Conservation (phyloP, 768 basidiomycete genomes). For the Mycena vulgaris region DNA sequence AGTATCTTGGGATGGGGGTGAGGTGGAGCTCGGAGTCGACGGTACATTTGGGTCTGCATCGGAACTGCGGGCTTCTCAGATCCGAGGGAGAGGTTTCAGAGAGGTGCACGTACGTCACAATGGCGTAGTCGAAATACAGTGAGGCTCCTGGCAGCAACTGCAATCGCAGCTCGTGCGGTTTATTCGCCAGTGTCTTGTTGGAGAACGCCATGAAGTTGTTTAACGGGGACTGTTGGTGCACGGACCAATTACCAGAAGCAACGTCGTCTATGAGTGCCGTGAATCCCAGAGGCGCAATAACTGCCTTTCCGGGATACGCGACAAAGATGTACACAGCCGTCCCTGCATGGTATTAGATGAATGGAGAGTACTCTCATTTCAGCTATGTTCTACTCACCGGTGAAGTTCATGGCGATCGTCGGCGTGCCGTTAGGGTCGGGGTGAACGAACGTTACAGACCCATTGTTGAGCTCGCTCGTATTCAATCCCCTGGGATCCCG, state of each 20-base stretch:
- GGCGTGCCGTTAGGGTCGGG: background rate
- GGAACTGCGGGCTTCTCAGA: background rate
- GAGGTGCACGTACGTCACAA: background rate
- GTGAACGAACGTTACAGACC: background rate
- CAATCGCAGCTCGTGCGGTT: background rate
- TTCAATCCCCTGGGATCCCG: background rate
- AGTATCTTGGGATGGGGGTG: too few species aligned
- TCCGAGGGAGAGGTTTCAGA: background rate
- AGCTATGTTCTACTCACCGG: too few species aligned
- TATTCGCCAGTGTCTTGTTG: background rate
- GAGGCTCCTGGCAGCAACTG: background rate
- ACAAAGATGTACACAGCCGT: conserved; percentile 10
- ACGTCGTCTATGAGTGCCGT: background rate
- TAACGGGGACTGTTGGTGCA: background rate
- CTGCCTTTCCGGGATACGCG: background rate
- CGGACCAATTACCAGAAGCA: background rate
- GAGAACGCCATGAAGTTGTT: too few species aligned
- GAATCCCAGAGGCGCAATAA: background rate
- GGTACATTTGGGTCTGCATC: background rate
- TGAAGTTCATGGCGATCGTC: too few species aligned
- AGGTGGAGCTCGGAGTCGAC: too few species aligned
- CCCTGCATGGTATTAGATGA: too few species aligned
- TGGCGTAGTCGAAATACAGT: too few species aligned
- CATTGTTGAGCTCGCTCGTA: background rate
- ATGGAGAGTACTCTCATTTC: too few species aligned